Evolutionary conservation across 228 moss, liverwort and hornwort genomes (phyloP).

Genomic region (Sphagnum magellanicum): DNA sequence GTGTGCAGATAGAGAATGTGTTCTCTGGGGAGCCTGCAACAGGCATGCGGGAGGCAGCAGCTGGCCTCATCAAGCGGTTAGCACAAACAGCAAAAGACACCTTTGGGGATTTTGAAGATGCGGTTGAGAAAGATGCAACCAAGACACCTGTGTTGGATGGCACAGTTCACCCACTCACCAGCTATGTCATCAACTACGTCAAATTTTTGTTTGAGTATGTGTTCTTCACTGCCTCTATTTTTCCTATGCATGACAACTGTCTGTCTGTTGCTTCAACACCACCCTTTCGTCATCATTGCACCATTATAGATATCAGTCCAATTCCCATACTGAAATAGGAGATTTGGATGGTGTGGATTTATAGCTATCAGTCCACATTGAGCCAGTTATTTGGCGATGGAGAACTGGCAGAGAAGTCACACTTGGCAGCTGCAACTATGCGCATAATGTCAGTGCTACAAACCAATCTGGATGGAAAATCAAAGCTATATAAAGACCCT

Average conservation of each 20-base stretch:
- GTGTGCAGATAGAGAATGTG: constrained; percentile 54
- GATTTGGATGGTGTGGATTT: not conserved
- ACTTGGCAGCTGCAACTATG: constrained; percentile 69
- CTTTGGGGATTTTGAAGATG: constrained; percentile 86
- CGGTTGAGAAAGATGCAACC: constrained; percentile 83
- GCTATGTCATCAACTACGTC: constrained; percentile 86
- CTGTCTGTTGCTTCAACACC: too few species aligned
- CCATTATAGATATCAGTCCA: too few species aligned
- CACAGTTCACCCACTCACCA: constrained; percentile 81
- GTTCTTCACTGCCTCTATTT: not conserved
- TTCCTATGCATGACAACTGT: not conserved
- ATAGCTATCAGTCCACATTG: constrained; percentile 81
- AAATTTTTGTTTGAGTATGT: constrained; percentile 84
- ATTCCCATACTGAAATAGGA: too few species aligned
- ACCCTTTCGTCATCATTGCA: too few species aligned
- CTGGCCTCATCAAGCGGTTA: constrained; percentile 50
- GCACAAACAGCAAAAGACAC: constrained; percentile 74
- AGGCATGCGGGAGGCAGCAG: constrained; percentile 57
- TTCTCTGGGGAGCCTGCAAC: constrained; percentile 67
- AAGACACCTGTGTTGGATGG: constrained; percentile 75
- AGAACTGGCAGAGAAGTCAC: constrained; percentile 40
- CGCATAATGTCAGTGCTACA: constrained; percentile 75
- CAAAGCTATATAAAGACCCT: constrained; percentile 79
- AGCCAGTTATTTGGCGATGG: constrained; percentile 64
- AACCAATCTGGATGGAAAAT: constrained; percentile 70